Percentiles rank a stretch among this genome's conserved stretches.
Conservation (phyloP, 2,329 filamentous ascomycete genomes). For the Xylariaceae sp. region DNA sequence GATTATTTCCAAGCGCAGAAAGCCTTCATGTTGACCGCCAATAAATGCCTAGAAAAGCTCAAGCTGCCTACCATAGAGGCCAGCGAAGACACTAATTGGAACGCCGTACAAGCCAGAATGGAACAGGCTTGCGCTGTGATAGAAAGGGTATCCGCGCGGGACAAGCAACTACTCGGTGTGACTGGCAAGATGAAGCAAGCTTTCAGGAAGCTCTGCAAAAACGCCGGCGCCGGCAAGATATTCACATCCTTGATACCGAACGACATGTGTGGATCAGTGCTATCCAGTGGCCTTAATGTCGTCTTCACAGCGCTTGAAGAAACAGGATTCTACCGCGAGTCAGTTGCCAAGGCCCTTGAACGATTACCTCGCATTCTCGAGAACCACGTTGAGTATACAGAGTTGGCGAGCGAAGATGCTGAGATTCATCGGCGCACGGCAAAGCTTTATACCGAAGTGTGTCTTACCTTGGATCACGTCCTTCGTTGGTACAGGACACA, state of each 20-base stretch:
- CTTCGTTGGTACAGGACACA: constrained; percentile 10
- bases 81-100: not conserved
- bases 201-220: constrained; percentile 7
- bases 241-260: constrained; percentile 4
- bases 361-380: constrained; percentile 12
- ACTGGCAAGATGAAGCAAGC: constrained; percentile 4
- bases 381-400: constrained; percentile 5
- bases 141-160: not conserved
- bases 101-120: not conserved
- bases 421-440: constrained; percentile 11
- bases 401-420: constrained; percentile 4
- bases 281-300: constrained; percentile 12
- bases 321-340: not conserved
- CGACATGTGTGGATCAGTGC: constrained; percentile 6
- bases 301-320: constrained; percentile 13
- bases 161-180: not conserved
- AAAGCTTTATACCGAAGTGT: constrained; percentile 7
- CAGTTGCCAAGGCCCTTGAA: constrained; percentile 12
- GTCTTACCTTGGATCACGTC: constrained; percentile 3
- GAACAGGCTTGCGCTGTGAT: constrained; percentile 6
- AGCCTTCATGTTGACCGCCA: constrained; percentile 2
- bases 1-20: constrained; percentile 8
- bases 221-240: constrained; percentile 8
- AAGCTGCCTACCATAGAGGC: not conserved
- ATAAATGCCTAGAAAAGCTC: constrained; percentile 8